Evolutionary conservation across 1,284 basidiomycete species (phyloP).

Genomic region (Ustilago trichophora): DNA sequence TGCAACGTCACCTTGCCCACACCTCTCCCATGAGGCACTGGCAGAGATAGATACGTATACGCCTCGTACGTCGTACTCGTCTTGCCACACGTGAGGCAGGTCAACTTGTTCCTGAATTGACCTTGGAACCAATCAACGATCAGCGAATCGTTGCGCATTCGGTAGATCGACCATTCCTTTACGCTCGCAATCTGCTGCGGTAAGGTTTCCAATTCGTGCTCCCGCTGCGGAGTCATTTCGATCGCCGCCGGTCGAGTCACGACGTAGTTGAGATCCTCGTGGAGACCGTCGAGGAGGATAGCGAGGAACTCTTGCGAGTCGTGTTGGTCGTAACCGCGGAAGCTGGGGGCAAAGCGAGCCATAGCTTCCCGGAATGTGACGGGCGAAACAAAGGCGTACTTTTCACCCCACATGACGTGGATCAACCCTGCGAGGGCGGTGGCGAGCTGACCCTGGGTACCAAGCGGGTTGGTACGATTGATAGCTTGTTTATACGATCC

Average conservation of each 20-base stretch:
- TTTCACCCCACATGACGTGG: constrained; percentile 86
- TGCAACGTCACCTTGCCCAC: constrained; percentile 77
- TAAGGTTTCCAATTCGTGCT: constrained; percentile 72
- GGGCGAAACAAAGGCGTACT: constrained; percentile 84
- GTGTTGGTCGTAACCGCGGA: constrained; percentile 61
- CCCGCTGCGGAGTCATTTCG: constrained; percentile 60
- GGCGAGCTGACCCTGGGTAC: constrained; percentile 86
- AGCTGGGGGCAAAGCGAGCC: constrained; percentile 59
- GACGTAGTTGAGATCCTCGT: constrained; percentile 56
- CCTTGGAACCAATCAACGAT: constrained; percentile 59
- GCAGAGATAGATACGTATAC: constrained; percentile 64
- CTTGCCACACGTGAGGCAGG: constrained; percentile 68
- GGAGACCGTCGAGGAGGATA: constrained; percentile 53
- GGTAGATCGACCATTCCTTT: constrained; percentile 58
- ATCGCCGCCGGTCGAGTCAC: constrained; percentile 47
- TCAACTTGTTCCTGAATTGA: constrained; percentile 64
- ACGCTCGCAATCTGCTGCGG: constrained; percentile 73
- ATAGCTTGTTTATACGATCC: constrained; percentile 86
- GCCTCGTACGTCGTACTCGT: constrained; percentile 96
- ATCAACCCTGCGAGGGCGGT: constrained; percentile 84
- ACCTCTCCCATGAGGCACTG: constrained; percentile 69
- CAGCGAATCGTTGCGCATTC: constrained; percentile 60
- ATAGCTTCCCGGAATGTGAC: constrained; percentile 81
- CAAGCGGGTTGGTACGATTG: constrained; percentile 86
- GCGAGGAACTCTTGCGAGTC: constrained; percentile 56